Evolutionary conservation across 1,139 yeast species (phyloP).

Genomic region (Sugiyamaella novakii): DNA sequence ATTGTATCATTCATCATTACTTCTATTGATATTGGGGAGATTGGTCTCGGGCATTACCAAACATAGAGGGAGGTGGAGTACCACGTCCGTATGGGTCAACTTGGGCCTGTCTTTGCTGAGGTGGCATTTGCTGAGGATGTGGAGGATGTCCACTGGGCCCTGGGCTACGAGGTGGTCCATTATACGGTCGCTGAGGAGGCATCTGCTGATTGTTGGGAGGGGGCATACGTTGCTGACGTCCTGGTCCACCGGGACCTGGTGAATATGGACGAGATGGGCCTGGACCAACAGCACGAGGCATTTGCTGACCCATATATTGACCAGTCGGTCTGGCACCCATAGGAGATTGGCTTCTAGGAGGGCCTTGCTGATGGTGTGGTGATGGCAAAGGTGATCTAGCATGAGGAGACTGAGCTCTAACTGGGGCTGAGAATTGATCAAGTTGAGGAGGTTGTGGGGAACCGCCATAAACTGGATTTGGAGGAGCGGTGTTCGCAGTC

Average conservation of each 20-base stretch:
- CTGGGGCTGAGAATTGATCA: constrained; percentile 10
- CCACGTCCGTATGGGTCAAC: constrained; percentile 15
- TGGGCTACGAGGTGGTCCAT: constrained; percentile 16
- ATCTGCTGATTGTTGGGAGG: neutral
- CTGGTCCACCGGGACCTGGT: constrained; percentile 17
- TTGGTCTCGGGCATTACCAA: constrained; percentile 18
- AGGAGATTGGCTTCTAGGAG: constrained; percentile 17
- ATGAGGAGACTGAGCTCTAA: constrained; percentile 24
- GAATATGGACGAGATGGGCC: constrained; percentile 16
- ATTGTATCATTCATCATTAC: constrained; percentile 1
- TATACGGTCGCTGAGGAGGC: constrained; percentile 11
- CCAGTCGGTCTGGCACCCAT: constrained; percentile 10
- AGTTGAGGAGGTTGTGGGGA: constrained; percentile 16
- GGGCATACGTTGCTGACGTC: constrained; percentile 16
- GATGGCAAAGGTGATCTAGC: constrained; percentile 16
- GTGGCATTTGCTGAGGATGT: constrained; percentile 17
- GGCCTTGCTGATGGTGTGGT: constrained; percentile 13
- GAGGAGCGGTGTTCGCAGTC: constrained; percentile 25
- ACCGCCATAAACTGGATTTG: neutral
- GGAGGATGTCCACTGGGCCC: constrained; percentile 16
- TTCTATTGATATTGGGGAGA: constrained; percentile 18
- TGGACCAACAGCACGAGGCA: constrained; percentile 1
- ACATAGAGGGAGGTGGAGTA: constrained; percentile 22
- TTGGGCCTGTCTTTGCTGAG: constrained; percentile 13
- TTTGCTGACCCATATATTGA: constrained; percentile 1